These are phyloP conservation scores for Geranomyces variabilis DNA, from an alignment of 192 early-diverging fungal species.

Conservation along the genomic window DNA sequence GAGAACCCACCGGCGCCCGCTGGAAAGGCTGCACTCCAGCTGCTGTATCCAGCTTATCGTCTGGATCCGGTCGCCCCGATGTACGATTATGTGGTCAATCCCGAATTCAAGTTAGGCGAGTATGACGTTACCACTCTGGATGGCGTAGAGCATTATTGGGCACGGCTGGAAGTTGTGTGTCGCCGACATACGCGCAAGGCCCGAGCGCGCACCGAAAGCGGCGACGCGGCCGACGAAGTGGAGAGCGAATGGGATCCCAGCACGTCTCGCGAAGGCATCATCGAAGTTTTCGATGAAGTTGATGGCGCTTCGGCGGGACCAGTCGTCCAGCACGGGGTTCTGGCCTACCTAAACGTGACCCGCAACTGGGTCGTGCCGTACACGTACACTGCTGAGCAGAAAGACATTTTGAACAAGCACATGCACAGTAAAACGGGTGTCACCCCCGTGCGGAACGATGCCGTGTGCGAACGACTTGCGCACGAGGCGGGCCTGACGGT, in stretches of 20 bases:
- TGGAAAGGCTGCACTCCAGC: not conserved
- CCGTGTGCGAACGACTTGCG: slow-evolving; percentile 27
- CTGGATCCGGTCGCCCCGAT: slow-evolving; percentile 29
- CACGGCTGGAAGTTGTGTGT: slow-evolving; percentile 37
- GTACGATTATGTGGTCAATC: slow-evolving; percentile 33
- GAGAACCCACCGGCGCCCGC: not conserved
- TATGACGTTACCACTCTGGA: slow-evolving; percentile 20
- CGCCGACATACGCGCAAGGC: not conserved
- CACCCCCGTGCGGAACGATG: slow-evolving; percentile 41
- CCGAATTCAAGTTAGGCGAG: slow-evolving; percentile 16
- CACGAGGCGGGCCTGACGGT: slow-evolving; percentile 33
- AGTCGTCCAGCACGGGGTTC: not conserved
- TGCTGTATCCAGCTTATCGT: slow-evolving; percentile 1
- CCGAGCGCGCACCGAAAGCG: not conserved
- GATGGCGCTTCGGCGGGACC: not conserved
- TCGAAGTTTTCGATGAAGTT: not conserved
- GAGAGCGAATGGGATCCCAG: not conserved
- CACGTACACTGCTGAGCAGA: slow-evolving; percentile 34
- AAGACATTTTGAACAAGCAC: slow-evolving; percentile 33
- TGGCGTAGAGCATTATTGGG: slow-evolving; percentile 33
- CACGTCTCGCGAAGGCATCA: not conserved
- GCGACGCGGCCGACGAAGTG: not conserved
- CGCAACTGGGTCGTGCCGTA: slow-evolving; percentile 44
- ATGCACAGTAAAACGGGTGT: slow-evolving; percentile 32
- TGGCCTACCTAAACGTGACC: not conserved